Percentiles rank a stretch among this genome's conserved stretches.
Evolutionary conservation across 2,329 filamentous ascomycete genomes (phyloP).

Genomic region (Aspergillus nomiae): DNA sequence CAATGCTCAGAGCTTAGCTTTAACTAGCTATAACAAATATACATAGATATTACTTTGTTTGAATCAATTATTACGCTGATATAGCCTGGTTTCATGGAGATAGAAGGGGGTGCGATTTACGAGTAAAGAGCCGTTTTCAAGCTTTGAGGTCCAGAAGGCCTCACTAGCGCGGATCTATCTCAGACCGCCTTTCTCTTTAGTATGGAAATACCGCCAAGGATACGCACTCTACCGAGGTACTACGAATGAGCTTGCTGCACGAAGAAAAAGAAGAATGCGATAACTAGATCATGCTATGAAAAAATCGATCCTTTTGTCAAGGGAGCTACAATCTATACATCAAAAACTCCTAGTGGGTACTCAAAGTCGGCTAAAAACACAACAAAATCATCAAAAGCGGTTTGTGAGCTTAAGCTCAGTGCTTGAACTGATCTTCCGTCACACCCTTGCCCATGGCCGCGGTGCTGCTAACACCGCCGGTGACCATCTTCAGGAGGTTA

Average conservation of each 20-base stretch:
- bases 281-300: background rate
- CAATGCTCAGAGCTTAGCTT: background rate
- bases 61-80: background rate
- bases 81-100: background rate
- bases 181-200: background rate
- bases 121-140: background rate
- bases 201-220: too few relatives aligned
- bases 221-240: too few relatives aligned
- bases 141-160: background rate
- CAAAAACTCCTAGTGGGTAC: constrained; percentile 2
- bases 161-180: background rate
- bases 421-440: constrained; percentile 94
- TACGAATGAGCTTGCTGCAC: background rate
- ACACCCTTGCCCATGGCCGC: constrained; percentile 97
- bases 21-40: background rate
- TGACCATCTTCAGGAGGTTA: constrained; percentile 95
- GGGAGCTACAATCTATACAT: background rate
- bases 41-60: background rate
- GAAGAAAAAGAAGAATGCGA: background rate
- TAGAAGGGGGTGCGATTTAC: background rate
- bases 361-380: constrained; percentile 1
- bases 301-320: background rate
- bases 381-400: constrained; percentile 2
- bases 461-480: constrained; percentile 85
- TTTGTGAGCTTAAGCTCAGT: constrained; percentile 27